Evolutionary conservation across 2,329 filamentous ascomycete genomes (phyloP).

Genomic region (Coniochaeta sp.): DNA sequence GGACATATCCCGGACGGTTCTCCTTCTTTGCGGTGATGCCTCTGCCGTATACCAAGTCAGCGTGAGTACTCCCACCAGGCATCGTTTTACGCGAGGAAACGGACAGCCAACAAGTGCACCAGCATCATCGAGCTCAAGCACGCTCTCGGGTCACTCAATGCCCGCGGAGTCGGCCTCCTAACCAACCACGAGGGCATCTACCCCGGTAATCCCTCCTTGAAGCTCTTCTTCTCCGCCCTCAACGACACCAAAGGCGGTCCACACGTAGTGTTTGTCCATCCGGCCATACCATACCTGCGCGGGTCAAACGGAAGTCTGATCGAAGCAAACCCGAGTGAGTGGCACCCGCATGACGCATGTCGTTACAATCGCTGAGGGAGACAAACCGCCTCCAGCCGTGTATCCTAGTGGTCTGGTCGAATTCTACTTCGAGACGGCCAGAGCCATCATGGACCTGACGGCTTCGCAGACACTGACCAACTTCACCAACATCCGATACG

Average conservation of each 20-base stretch:
- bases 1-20: conserved; percentile 3
- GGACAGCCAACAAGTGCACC: neutral
- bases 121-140: conserved; percentile 4
- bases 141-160: neutral
- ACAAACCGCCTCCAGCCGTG: neutral
- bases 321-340: neutral
- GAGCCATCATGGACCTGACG: conserved; percentile 5
- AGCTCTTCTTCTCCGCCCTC: conserved; percentile 3
- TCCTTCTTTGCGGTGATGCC: conserved; percentile 6
- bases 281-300: neutral
- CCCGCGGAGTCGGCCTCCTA: conserved; percentile 2
- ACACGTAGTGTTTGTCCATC: neutral
- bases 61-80: neutral
- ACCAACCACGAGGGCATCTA: conserved; percentile 6
- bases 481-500: conserved; percentile 5
- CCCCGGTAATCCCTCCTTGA: conserved; percentile 1
- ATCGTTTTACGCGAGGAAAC: too few relatives aligned
- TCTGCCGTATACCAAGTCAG: conserved; percentile 3
- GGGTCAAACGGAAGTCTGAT: neutral
- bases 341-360: too few relatives aligned
- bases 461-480: conserved; percentile 4
- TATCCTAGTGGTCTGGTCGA: conserved; percentile 2
- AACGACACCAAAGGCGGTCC: neutral
- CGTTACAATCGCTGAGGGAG: too few relatives aligned
- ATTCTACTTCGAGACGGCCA: conserved; percentile 6